Evolutionary conservation across 768 basidiomycete genomes (phyloP).

Genomic region (Fibroporia radiculosa): DNA sequence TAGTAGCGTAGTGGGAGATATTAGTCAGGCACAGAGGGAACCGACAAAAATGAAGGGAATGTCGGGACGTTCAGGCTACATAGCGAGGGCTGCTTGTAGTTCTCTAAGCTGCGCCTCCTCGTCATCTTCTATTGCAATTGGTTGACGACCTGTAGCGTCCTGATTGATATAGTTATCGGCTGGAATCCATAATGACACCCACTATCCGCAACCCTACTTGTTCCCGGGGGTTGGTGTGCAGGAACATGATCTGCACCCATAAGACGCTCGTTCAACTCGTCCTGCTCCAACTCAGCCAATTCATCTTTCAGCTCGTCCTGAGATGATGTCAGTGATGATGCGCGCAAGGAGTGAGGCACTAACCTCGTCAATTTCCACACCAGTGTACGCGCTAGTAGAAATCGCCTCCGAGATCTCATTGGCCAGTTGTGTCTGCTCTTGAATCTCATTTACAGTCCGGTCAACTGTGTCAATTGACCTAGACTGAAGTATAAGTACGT

Average conservation of each 20-base stretch:
- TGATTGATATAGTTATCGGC: slow-evolving; percentile 2
- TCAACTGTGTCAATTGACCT: slow-evolving; percentile 89
- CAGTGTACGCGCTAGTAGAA: slow-evolving; percentile 56
- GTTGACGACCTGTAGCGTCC: slow-evolving; percentile 24
- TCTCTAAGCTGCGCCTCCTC: slow-evolving; percentile 86
- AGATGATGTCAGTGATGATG: not conserved
- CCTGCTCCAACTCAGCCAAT: slow-evolving; percentile 82
- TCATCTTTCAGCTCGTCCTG: slow-evolving; percentile 77
- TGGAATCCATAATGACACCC: slow-evolving; percentile 23
- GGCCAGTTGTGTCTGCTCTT: slow-evolving; percentile 87
- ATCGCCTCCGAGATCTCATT: slow-evolving; percentile 89
- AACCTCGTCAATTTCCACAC: slow-evolving; percentile 67
- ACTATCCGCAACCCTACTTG: slow-evolving; percentile 43
- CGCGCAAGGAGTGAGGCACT: slow-evolving; percentile 13
- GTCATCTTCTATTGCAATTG: slow-evolving; percentile 68
- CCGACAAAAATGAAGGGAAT: too few species aligned
- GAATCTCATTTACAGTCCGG: slow-evolving; percentile 75
- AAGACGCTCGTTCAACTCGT: slow-evolving; percentile 77
- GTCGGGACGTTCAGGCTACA: too few species aligned
- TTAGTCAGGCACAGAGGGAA: too few species aligned
- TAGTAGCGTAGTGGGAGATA: too few species aligned
- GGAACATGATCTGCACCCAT: slow-evolving; percentile 87
- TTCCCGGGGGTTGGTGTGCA: slow-evolving; percentile 66
- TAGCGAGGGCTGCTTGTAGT: slow-evolving; percentile 81
- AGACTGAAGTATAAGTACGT: not conserved